phyloP scores from a whole-genome alignment of 164 flowering plant species.

The Nelumbo lutea region DNA sequence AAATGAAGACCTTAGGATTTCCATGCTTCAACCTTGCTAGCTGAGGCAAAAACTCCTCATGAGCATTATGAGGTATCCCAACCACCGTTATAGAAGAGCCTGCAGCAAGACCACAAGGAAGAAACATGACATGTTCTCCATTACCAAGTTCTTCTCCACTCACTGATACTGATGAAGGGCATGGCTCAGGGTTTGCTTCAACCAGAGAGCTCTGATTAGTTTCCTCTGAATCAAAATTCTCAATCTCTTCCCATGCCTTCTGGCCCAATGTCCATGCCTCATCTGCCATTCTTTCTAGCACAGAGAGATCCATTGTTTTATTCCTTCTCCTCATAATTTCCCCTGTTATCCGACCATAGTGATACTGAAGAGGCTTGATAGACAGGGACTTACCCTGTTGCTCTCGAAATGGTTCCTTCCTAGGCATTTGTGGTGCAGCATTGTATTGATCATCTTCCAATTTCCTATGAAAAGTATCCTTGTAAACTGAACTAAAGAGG shows the following conservation, averaged over 20 bases:
- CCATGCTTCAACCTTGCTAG: constrained; percentile 39
- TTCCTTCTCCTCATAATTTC: constrained; percentile 49
- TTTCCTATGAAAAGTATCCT: constrained; percentile 51
- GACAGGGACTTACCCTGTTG: constrained; percentile 19
- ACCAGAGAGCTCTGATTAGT: constrained; percentile 26
- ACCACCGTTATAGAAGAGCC: constrained; percentile 88
- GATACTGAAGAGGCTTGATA: constrained; percentile 36
- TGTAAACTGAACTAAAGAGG: constrained; percentile 32
- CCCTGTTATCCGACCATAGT: constrained; percentile 63
- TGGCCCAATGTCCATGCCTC: constrained; percentile 86
- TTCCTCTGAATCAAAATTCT: constrained; percentile 33
- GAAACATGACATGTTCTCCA: constrained; percentile 54
- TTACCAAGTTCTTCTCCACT: constrained; percentile 49
- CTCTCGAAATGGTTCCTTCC: constrained; percentile 27
- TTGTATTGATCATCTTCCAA: constrained; percentile 45
- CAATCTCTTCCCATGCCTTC: constrained; percentile 82
- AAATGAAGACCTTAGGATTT: constrained; percentile 48
- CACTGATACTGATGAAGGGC: constrained; percentile 68
- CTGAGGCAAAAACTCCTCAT: constrained; percentile 65
- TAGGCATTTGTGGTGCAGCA: constrained; percentile 35
- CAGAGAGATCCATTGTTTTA: constrained; percentile 43
- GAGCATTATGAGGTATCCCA: constrained; percentile 76
- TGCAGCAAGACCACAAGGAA: constrained; percentile 94
- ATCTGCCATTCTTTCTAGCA: constrained; percentile 75
- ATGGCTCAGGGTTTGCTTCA: constrained; percentile 60